Conservation (phyloP, 2,329 filamentous ascomycete genomes). For the Pseudocercospora fuligena region DNA sequence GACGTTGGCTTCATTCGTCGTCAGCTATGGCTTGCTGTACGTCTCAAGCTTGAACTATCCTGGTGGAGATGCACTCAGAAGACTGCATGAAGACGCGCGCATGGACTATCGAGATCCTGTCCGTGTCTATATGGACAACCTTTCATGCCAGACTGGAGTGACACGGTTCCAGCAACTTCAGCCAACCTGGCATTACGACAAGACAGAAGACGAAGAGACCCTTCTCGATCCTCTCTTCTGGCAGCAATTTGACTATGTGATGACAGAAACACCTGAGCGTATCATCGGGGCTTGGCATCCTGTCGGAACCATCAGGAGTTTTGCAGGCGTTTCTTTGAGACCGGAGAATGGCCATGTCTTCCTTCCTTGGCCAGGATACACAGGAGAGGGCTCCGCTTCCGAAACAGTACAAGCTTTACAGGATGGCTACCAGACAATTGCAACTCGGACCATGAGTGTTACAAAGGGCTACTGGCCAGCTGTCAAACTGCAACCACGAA, state of each 20-base stretch:
- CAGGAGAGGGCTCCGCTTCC: conserved; percentile 25
- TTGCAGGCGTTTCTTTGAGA: conserved; percentile 55
- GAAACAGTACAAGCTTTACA: conserved; percentile 28
- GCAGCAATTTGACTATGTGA: conserved; percentile 62
- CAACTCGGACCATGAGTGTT: conserved; percentile 30
- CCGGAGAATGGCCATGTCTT: conserved; percentile 43
- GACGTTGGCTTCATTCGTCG: conserved; percentile 62
- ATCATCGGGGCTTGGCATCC: conserved; percentile 59
- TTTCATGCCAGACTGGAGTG: conserved; percentile 67
- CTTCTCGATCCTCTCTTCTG: conserved; percentile 61
- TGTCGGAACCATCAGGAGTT: conserved; percentile 56
- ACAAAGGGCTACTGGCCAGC: conserved; percentile 61
- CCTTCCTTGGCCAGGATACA: conserved; percentile 24
- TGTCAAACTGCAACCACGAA: conserved; percentile 58
- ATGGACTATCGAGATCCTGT: conserved; percentile 22
- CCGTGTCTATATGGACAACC: conserved; percentile 61
- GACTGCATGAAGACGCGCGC: conserved; percentile 43
- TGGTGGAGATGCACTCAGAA: conserved; percentile 75
- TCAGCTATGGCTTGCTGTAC: conserved; percentile 70
- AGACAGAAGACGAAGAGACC: conserved; percentile 56
- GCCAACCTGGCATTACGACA: conserved; percentile 62
- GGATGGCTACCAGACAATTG: neutral
- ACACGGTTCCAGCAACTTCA: conserved; percentile 61
- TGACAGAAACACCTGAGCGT: conserved; percentile 57
- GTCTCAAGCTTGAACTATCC: conserved; percentile 92